Evolutionary conservation across 78 protist species (phyloP), one percentile per base, ranked within the genome.

Genomic region (Tieghemostelium lacteum): DNA sequence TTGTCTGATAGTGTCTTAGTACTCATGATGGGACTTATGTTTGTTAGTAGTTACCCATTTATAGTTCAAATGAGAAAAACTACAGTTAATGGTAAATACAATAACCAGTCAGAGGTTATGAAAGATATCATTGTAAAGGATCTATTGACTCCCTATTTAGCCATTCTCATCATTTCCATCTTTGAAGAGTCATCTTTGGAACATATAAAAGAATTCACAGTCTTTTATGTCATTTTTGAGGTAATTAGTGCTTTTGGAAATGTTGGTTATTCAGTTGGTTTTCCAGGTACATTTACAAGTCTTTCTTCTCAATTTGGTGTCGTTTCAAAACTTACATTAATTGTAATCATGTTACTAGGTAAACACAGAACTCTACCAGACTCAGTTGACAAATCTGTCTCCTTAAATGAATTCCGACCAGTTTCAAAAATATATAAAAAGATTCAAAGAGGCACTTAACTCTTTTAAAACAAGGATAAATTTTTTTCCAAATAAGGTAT

Each of bases 191-290:
- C 61, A 2, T 5, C 34, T 31, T 50, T 86, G 5, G 85, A 73
- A 37, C 49, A 57, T 2, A 24, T 20, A 24, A 49, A 31, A 14
- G 49, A 37, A 0, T 31, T 63, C 24, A n/a, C 73, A 22, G 73
- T 78, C 3, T 88, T 75, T 52, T 69, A 73, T n/a, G 31, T 88
- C 3, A 29, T 86, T 7, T 86, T 86, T 31, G 92, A 87, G 52
- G 73, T 74, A 28, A 34, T 87, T 29, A 61, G 85, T 34, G 94
- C 94, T 1, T 89, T 78, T 89, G 94, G 94, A 14, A 70, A 28
- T 20, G 94, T 89, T 31, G 94, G 94, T 0, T 28, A 66, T n/a
- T n/a, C 86, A 0, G 52, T 87, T 50, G 75, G 76, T 0, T 28
- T 34, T n/a, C 69, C 76, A 33, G 39, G 58, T 16, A 70, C 28